A percentile compares a stretch with the other conserved stretches of the same genome.
phyloP scores from a whole-genome alignment of 805 yeast species.

The Zygoascus biomembranicola region DNA sequence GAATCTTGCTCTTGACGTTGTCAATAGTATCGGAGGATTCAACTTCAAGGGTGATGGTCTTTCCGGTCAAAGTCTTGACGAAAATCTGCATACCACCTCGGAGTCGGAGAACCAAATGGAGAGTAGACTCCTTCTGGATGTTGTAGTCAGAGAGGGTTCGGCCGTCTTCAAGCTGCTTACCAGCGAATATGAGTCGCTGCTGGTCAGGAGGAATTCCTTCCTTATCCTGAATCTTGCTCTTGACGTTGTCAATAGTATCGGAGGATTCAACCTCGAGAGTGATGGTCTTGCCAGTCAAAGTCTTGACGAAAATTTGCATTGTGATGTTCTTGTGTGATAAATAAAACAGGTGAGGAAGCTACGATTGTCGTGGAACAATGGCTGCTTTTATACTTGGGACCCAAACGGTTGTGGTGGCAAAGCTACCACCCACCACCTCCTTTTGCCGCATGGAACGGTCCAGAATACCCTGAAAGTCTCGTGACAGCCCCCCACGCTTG shows the following conservation, averaged over 20 bases:
- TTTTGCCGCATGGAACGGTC: background rate
- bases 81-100: slow-evolving; percentile 94
- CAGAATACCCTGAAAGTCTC: background rate
- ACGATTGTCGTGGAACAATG: background rate
- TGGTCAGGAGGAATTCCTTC: slow-evolving; percentile 97
- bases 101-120: slow-evolving; percentile 76
- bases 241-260: slow-evolving; percentile 91
- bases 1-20: slow-evolving; percentile 91
- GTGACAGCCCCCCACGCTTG: background rate
- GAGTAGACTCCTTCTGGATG: slow-evolving; percentile 88
- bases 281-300: slow-evolving; percentile 84
- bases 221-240: slow-evolving; percentile 90
- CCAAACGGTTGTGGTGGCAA: background rate
- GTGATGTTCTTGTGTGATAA: background rate
- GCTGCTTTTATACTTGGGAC: background rate
- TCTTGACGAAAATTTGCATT: slow-evolving; percentile 88
- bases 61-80: slow-evolving; percentile 84
- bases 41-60: slow-evolving; percentile 82
- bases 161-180: slow-evolving; percentile 94
- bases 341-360: background rate
- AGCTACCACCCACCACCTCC: background rate
- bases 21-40: slow-evolving; percentile 94
- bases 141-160: slow-evolving; percentile 90
- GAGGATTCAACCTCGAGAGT: slow-evolving; percentile 88
- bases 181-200: slow-evolving; percentile 90